A percentile compares a stretch with the other conserved stretches of the same genome.
Evolutionary conservation across 2,329 filamentous ascomycete genomes (phyloP).

Genomic region (Didymella segeticola): DNA sequence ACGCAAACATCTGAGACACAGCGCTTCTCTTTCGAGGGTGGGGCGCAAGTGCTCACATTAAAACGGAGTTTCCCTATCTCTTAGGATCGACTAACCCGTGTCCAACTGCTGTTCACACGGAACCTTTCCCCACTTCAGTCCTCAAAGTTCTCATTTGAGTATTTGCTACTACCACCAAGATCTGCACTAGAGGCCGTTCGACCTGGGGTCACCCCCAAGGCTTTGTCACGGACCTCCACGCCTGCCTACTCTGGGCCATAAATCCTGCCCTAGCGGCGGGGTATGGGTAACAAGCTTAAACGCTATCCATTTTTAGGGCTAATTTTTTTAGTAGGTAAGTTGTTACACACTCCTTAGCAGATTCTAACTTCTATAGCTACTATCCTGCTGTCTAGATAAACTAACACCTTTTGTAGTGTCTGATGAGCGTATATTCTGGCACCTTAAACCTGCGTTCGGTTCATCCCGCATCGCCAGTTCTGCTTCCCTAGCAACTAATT

Average conservation of each 20-base stretch:
- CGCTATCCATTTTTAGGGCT: slow-evolving; percentile 54
- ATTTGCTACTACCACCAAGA: slow-evolving; percentile 56
- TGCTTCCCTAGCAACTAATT: no score
- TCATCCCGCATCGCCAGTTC: slow-evolving; percentile 51
- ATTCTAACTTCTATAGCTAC: slow-evolving; percentile 54
- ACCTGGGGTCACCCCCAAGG: slow-evolving; percentile 52
- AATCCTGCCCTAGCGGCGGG: slow-evolving; percentile 8
- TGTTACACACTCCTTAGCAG: slow-evolving; percentile 54
- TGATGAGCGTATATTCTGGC: slow-evolving; percentile 52
- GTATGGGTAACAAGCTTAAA: slow-evolving; percentile 40
- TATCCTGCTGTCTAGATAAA: slow-evolving; percentile 54
- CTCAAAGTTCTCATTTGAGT: slow-evolving; percentile 56
- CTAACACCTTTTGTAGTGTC: slow-evolving; percentile 53
- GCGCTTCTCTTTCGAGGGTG: slow-evolving; percentile 31
- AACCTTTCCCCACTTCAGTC: slow-evolving; percentile 50
- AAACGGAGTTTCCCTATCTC: slow-evolving; percentile 48
- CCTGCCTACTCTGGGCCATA: slow-evolving; percentile 2
- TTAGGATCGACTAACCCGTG: slow-evolving; percentile 42
- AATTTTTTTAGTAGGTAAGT: slow-evolving; percentile 53
- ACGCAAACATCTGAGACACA: no score
- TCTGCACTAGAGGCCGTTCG: slow-evolving; percentile 52
- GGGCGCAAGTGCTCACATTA: slow-evolving; percentile 47
- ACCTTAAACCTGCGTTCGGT: slow-evolving; percentile 51
- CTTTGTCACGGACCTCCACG: slow-evolving; percentile 40
- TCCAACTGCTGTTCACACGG: slow-evolving; percentile 53